Evolutionary conservation across 306 rosid species (phyloP), one percentile per base, ranked within the genome.

Genomic region (Castanopsis chinensis): DNA sequence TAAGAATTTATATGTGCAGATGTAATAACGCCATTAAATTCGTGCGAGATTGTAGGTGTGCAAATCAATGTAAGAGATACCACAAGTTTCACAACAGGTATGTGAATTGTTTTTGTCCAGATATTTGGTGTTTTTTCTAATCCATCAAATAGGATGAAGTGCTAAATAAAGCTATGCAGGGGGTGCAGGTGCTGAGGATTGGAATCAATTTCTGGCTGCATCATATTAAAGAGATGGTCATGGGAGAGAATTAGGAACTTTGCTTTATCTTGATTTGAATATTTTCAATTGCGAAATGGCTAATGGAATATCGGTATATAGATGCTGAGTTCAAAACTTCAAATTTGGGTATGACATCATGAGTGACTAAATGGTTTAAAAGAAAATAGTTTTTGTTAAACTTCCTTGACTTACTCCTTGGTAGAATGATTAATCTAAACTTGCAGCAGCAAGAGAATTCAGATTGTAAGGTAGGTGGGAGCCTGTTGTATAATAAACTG

Each of bases 11-110:
- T 82, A 18, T 86, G 87, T 55, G 91, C 90, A 41, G 89, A 84
- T 88, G 92, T 56, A 87, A 84, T 83, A 87, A 82, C 75, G 88
- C 86, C 77, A 89, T 89, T 73, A 89, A 87, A 80, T 81, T 81
- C 69, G 83, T 86, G 85, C 4, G 81, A 79, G 78, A 86, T 86
- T 49, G 89, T 84, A 76, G 88, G 83, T 71, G 74, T 88, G 82
- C 76, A 70, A 20, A 84, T 89, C 71, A 71, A 89, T 69, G 92
- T 86, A n/a, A 81, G 89, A 75, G 91, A 89, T 65, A 76, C 90
- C 41, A 75, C 81, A 76, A 86, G 93, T 89, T 84, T 83, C 93
- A 87, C 89, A 90, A 86, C 70, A 64, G 72, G 73, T 54, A 84
- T 82, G 90, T 83, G 28, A 75, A 49, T 60, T 89, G 90, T 81